phyloP scores from a whole-genome alignment of 768 basidiomycete genomes.

The Dacryopinax primogenitus region DNA sequence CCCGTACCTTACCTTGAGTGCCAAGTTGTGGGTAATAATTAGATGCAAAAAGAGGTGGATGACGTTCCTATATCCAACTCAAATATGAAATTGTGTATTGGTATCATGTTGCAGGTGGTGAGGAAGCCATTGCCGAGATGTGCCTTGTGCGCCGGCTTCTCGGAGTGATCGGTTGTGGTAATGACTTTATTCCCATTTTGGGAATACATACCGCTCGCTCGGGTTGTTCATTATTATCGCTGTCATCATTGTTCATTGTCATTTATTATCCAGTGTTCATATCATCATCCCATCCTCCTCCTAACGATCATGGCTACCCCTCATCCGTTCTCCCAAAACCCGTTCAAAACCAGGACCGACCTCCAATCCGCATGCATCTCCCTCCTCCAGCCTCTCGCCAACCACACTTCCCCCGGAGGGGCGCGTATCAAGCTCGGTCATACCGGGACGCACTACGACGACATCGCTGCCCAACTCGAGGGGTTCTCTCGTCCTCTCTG shows the following conservation, averaged over 20 bases:
- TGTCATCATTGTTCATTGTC: not conserved
- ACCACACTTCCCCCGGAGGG: constrained; percentile 61
- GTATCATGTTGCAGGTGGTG: too few species aligned
- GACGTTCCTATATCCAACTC: too few species aligned
- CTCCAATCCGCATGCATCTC: constrained; percentile 42
- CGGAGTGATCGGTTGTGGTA: too few species aligned
- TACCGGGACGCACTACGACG: constrained; percentile 57
- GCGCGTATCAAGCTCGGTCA: constrained; percentile 54
- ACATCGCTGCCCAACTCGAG: constrained; percentile 58
- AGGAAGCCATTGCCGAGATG: too few species aligned
- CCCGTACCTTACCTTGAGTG: too few species aligned
- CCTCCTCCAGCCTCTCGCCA: constrained; percentile 52
- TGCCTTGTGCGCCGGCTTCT: too few species aligned
- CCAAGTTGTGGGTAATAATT: too few species aligned
- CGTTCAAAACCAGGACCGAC: constrained; percentile 47
- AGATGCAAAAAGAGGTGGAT: too few species aligned
- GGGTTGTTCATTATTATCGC: not conserved
- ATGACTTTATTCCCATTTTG: too few species aligned
- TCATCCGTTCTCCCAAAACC: constrained; percentile 33
- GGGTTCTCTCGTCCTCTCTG: constrained; percentile 66
- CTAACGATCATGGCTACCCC: not conserved
- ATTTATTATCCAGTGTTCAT: not conserved
- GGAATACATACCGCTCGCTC: too few species aligned
- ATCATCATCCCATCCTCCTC: not conserved
- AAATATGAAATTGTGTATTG: too few species aligned